Base-by-base conservation (phyloP, 768 basidiomycete species). In the Suillus subaureus region DNA sequence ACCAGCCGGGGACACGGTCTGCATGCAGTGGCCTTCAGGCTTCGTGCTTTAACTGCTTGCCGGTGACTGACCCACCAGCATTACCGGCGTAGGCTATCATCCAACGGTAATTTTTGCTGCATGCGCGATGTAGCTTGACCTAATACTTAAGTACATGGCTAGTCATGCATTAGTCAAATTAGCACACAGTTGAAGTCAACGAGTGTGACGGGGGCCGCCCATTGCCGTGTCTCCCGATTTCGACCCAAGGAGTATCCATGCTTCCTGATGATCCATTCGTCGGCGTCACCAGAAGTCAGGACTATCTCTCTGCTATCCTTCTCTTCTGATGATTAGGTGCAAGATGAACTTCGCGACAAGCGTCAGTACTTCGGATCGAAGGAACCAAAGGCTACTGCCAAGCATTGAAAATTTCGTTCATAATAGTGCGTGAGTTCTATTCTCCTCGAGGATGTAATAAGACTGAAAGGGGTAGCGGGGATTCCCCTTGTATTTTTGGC, bases 381-480 rank as follows among this genome's bases (percentile, higher is more conserved):
- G 40, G 58, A 31, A 12, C 42, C 18, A 40, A 40, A 40, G 37
- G 58, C 40, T 60, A 60, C 39, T 28, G 42, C 54, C 31, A 55
- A 55, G 12, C 26, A 42, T 42, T 28, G 39, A 16, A 58, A 39
- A 6, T 60, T 42, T 21, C 40, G 40, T 42, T 28, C 58, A 31
- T 21, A 31, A 60, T 58, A 26, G 39, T 42, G 18, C 39, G 58
- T 42, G 58, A 40, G 57, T 40, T 23, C 58, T 42, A 21, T 26
- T 55, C 33, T 35, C 21, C 40, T 60, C 28, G 40, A 21, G 28
- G 40, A 42, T 42, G 40, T 42, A 42, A 60, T 60, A 60, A 43
- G 40, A 21, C 40, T 42, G 58, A 60, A 31, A 60, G 28, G 43
- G 58, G 58, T 57, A 57, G 40, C 39, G 23, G 39, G 40, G 58